phyloP scores from a whole-genome alignment of 2,329 filamentous ascomycete species.

The Diaporthe longicolla region DNA sequence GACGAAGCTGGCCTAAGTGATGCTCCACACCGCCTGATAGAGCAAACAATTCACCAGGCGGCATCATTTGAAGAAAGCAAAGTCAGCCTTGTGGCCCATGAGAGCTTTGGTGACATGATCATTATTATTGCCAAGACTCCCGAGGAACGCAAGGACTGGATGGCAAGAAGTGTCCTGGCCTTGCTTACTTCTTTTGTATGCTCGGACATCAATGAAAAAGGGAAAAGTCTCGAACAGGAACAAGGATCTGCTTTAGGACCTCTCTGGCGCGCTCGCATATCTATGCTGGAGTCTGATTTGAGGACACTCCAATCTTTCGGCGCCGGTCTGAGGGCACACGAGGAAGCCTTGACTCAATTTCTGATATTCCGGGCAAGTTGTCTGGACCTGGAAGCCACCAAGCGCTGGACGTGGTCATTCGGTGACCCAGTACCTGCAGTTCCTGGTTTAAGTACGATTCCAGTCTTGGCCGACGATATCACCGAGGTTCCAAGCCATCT shows the following conservation, averaged over 20 bases:
- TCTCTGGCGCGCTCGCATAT: background rate
- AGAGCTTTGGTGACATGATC: constrained; percentile 9
- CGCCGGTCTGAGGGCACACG: background rate
- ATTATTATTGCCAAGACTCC: background rate
- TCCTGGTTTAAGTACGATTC: background rate
- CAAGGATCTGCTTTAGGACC: background rate
- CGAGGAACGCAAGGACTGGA: background rate
- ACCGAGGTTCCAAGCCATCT: constrained; percentile 21
- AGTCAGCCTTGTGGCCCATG: background rate
- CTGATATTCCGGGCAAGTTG: constrained; percentile 9
- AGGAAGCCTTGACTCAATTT: background rate
- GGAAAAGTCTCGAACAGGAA: background rate
- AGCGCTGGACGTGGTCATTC: constrained; percentile 20
- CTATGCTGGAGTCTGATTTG: constrained; percentile 2
- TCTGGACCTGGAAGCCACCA: background rate
- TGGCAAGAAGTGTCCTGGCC: background rate
- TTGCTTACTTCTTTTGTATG: background rate
- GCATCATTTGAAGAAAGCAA: constrained; percentile 4
- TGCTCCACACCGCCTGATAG: background rate
- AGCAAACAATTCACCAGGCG: background rate
- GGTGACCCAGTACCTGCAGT: constrained; percentile 23
- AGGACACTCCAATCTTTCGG: background rate
- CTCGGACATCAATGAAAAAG: background rate
- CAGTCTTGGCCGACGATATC: background rate
- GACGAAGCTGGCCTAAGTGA: background rate